Base-by-base conservation (phyloP, 805 yeast species). In the Starmerella tilneyi region DNA sequence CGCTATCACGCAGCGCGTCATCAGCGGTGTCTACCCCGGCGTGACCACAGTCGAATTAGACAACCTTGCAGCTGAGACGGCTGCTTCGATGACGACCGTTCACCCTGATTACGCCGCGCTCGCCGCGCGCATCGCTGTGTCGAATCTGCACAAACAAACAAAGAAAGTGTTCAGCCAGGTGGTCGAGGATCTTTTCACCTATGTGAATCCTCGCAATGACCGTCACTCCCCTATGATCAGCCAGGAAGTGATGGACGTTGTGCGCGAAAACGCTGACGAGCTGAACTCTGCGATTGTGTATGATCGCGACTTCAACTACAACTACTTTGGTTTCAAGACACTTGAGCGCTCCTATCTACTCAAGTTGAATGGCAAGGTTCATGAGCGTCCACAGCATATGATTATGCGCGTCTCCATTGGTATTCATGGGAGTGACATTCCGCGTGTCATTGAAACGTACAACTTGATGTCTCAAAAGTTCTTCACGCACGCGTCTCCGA, bases 31-130 rank as follows among this genome's bases (percentile, higher is more conserved):
- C 46, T 92, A 89, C 65, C 94, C 85, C 60, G 97, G 97, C 59
- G 98, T 92, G 43, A 86, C 89, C 59, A 92, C 97, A 45, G 75
- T 81, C 50, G 96, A 92, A 64, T 69, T 82, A 49, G 86, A 79
- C 56, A 78, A 79, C 58, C 64, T 81, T 37, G 88, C 97, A 40
- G 96, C 97, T 35, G 98, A 92, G 67, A 86, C 96, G 29, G 94
- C 96, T 47, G 97, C 97, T 34, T 83, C 81, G 61, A 84, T 92
- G 96, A 86, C 96, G 48, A 89, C 97, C 11, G 76, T 84, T 51
- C 97, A 89, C 64, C 97, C 97, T n/a, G 97, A 92, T 67, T 88
- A 89, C 59, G 96, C 96, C 22, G 78, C 79, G 34, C 72, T 86
- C 57, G 96, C 96, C 44, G 96, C 97, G 28, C 79, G 98, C 69